A percentile compares a stretch with the other conserved stretches of the same genome.
Evolutionary conservation across 352 stramenopile species (phyloP).

Genomic region (Globisporangium abappressorium): DNA sequence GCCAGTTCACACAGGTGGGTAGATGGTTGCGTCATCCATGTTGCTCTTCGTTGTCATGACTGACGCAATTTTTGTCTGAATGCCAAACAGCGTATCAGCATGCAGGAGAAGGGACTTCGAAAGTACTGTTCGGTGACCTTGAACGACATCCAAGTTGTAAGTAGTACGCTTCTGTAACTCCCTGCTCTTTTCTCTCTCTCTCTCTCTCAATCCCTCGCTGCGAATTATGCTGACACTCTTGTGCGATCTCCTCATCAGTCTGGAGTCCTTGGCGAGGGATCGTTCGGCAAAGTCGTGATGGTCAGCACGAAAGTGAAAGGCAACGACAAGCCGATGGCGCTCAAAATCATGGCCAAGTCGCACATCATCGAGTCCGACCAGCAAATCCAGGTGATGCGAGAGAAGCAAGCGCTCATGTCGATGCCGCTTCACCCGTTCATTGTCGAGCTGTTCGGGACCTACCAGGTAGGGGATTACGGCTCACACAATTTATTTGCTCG

Average conservation of each 20-base stretch:
- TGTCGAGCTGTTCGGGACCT: conserved; percentile 88
- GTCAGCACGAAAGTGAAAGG: conserved; percentile 69
- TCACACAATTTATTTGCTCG: neutral
- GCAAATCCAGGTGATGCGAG: conserved; percentile 91
- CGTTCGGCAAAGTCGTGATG: conserved; percentile 95
- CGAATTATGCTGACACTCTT: neutral
- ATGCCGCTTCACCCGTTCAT: conserved; percentile 90
- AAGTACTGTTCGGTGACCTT: conserved; percentile 56
- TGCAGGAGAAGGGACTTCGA: conserved; percentile 36
- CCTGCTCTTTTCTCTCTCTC: neutral
- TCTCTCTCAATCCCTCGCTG: neutral
- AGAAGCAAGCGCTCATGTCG: conserved; percentile 88
- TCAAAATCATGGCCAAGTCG: conserved; percentile 93
- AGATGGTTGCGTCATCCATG: neutral
- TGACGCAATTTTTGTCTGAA: conserved; percentile 5
- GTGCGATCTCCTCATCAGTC: conserved; percentile 28
- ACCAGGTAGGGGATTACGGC: conserved; percentile 40
- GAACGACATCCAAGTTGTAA: conserved; percentile 66
- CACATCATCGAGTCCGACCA: conserved; percentile 92
- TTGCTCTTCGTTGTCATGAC: neutral
- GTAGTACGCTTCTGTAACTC: neutral
- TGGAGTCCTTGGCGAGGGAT: conserved; percentile 92
- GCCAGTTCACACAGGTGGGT: conserved; percentile 55
- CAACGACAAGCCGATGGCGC: conserved; percentile 65
- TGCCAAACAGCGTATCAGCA: conserved; percentile 39